Percentiles rank a stretch among this genome's conserved stretches.
These are phyloP conservation scores for Sporothrix luriei DNA, from an alignment of 2,329 filamentous ascomycete species.

Conservation along the genomic window DNA sequence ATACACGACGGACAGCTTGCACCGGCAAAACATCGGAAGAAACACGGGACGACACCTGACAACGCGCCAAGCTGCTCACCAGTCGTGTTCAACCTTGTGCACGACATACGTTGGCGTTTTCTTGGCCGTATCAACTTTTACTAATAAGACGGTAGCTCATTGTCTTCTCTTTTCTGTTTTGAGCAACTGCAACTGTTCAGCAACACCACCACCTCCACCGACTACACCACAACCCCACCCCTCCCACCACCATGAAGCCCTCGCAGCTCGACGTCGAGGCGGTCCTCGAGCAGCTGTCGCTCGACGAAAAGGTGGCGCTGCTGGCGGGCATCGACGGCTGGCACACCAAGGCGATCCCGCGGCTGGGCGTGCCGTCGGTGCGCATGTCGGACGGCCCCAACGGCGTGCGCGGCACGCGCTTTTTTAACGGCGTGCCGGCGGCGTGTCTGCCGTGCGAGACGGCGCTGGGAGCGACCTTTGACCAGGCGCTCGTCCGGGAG, in stretches of 20 bases:
- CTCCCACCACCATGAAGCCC: not conserved
- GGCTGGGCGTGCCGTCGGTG: slow-evolving; percentile 41
- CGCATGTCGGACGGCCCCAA: slow-evolving; percentile 44
- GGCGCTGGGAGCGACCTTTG: slow-evolving; percentile 65
- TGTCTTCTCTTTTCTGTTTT: not conserved
- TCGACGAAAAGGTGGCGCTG: slow-evolving; percentile 31
- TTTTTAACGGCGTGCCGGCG: slow-evolving; percentile 47
- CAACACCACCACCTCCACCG: too few relatives aligned
- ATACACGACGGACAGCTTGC: not conserved
- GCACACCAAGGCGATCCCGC: slow-evolving; percentile 41
- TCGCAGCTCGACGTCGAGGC: slow-evolving; percentile 26
- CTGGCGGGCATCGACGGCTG: slow-evolving; percentile 41
- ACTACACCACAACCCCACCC: not conserved
- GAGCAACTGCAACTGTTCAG: not conserved
- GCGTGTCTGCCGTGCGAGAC: slow-evolving; percentile 51
- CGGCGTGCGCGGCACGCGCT: slow-evolving; percentile 42
- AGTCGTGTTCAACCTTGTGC: not conserved
- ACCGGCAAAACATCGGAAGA: slow-evolving; percentile 24
- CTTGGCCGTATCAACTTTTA: not conserved
- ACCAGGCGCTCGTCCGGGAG: slow-evolving; percentile 62
- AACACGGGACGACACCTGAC: slow-evolving; percentile 10
- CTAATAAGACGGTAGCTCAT: not conserved
- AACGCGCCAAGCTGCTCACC: not conserved
- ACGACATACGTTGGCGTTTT: not conserved
- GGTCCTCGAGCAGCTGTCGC: slow-evolving; percentile 29